Percentiles rank a stretch among this genome's conserved stretches.
phyloP scores from a whole-genome alignment of 164 flowering plant species.

The Nymphaea thermarum region DNA sequence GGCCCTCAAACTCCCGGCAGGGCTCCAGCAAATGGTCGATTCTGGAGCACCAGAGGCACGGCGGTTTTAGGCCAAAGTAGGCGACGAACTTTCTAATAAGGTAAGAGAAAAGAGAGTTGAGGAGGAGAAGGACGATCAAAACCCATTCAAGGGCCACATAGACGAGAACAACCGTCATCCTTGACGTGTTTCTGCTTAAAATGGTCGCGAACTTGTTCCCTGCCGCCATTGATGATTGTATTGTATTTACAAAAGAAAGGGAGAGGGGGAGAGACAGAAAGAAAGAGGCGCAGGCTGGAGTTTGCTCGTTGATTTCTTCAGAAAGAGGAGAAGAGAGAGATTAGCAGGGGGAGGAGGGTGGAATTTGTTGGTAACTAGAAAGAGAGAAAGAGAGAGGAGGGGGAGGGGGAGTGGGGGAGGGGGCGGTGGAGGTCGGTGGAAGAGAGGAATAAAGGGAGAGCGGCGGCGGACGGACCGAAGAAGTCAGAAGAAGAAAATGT shows the following conservation, averaged over 20 bases:
- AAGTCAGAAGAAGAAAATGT: not conserved
- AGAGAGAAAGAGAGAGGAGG: conserved; percentile 1
- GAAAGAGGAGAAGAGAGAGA: not conserved
- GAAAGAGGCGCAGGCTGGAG: not conserved
- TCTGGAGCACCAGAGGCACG: conserved; percentile 76
- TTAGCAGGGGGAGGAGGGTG: not conserved
- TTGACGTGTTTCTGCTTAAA: conserved; percentile 61
- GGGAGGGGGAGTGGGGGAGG: too few relatives aligned
- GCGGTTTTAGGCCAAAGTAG: conserved; percentile 73
- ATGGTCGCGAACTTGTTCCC: conserved; percentile 74
- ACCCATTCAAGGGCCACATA: conserved; percentile 82
- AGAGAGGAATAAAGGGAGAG: not conserved
- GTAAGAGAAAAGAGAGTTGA: conserved; percentile 74
- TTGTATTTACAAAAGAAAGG: conserved; percentile 1
- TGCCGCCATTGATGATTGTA: conserved; percentile 20
- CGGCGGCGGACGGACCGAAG: not conserved
- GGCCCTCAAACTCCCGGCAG: conserved; percentile 10
- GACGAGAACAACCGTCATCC: conserved; percentile 41
- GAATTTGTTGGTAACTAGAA: not conserved
- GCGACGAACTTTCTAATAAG: conserved; percentile 53
- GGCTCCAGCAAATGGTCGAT: conserved; percentile 49
- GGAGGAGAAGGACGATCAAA: conserved; percentile 56
- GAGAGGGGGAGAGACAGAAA: conserved; percentile 1
- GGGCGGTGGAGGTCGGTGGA: too few relatives aligned
- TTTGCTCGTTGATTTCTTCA: not conserved